Percentiles rank a stretch among this genome's conserved stretches.
Evolutionary conservation across 805 yeast genomes (phyloP).

Genomic region (Candida caryicola): DNA sequence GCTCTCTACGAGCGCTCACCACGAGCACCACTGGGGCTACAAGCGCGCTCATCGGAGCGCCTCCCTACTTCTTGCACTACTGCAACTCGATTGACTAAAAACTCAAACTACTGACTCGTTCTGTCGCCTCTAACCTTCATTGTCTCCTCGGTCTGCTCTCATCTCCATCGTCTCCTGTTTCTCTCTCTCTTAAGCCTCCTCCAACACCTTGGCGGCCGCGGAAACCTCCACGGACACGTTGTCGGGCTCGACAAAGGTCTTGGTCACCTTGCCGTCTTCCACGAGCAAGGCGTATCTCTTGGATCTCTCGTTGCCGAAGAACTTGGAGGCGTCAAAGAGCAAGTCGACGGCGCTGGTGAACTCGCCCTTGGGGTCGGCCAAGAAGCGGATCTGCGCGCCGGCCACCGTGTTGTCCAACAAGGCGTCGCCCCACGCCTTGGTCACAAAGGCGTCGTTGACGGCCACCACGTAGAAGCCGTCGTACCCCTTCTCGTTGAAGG

Average conservation of each 20-base stretch:
- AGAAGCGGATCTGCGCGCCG: constrained; percentile 46
- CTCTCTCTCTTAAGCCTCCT: constrained; percentile 14
- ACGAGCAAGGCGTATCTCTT: constrained; percentile 75
- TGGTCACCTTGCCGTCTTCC: constrained; percentile 67
- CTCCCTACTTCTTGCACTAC: too few species aligned
- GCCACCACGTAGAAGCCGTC: constrained; percentile 61
- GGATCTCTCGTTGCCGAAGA: constrained; percentile 75
- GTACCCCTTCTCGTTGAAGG: constrained; percentile 66
- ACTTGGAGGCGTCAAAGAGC: constrained; percentile 68
- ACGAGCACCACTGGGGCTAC: too few species aligned
- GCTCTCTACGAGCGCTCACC: too few species aligned
- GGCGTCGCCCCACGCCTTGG: constrained; percentile 69
- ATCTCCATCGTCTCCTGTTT: too few species aligned
- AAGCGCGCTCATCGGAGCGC: too few species aligned
- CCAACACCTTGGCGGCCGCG: constrained; percentile 45
- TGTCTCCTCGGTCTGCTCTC: too few species aligned
- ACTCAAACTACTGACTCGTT: too few species aligned
- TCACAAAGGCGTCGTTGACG: constrained; percentile 86
- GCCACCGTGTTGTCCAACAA: constrained; percentile 20
- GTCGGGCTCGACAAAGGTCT: constrained; percentile 77
- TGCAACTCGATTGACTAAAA: too few species aligned
- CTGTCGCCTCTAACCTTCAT: too few species aligned
- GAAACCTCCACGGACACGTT: constrained; percentile 63
- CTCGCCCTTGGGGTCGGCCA: constrained; percentile 79
- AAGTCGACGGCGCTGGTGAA: constrained; percentile 65